These are phyloP conservation scores for Paraphaeosphaeria sporulosa DNA, from an alignment of 2,329 filamentous ascomycete genomes.

Conservation along the genomic window DNA sequence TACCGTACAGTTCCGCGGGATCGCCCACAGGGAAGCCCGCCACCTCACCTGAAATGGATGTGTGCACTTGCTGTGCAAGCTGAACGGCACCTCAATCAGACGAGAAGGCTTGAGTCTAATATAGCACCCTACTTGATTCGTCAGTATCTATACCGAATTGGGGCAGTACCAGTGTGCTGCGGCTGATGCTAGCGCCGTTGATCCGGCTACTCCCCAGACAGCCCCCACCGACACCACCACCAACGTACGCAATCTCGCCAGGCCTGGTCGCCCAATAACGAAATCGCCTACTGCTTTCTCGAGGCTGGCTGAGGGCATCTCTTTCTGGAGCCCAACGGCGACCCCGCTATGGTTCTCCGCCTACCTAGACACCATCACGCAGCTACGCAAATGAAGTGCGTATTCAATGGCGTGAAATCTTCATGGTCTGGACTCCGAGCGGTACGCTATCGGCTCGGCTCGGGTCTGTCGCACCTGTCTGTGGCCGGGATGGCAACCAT, in stretches of 20 bases:
- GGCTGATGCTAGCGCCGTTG: background rate
- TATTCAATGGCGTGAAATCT: background rate
- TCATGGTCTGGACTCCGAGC: background rate
- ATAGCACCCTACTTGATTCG: background rate
- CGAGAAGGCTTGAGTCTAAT: background rate
- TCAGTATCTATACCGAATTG: background rate
- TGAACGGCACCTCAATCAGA: background rate
- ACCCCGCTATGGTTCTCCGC: slow-evolving; percentile 3
- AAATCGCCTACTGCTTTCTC: background rate
- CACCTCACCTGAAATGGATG: background rate
- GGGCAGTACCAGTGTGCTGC: background rate
- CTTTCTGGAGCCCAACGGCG: background rate
- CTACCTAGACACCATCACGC: background rate
- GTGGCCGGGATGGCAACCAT: background rate
- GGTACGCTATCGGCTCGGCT: slow-evolving; percentile 5
- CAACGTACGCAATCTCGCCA: background rate
- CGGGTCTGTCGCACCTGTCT: background rate
- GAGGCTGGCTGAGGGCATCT: background rate
- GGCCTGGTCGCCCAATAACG: background rate
- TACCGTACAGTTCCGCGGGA: background rate
- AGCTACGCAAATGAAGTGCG: slow-evolving; percentile 1
- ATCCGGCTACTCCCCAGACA: background rate
- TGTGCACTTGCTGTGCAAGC: background rate
- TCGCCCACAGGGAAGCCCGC: background rate
- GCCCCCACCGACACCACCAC: background rate